Evolutionary conservation across 768 basidiomycete genomes (phyloP), one percentile per base, ranked within the genome.

Genomic region (Agaricus blazei): DNA sequence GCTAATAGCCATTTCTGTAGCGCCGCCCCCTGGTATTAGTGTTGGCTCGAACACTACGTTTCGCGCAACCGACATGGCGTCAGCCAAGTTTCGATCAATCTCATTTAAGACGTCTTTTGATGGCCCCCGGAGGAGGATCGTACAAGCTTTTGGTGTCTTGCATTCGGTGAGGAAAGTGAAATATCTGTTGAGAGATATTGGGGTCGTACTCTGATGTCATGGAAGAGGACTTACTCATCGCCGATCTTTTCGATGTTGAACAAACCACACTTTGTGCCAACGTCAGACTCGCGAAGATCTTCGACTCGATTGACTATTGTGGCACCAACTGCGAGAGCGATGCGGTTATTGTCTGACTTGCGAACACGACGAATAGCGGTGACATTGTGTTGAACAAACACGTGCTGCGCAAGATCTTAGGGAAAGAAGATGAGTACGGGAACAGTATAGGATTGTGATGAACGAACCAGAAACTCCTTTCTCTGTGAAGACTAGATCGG

Each of bases 61-160:
- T 26, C 96, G 86, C 2, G 96, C 96, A 53, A 98, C 95, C 37
- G 88, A 84, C 88, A 99, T 98, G 34, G 96, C 97, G 63, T 99
- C 97, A 1, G 93, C 93, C 29, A 98, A 81, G 71, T 98, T 99
- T 49, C 96, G 85, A 70, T 98, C 97, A 62, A 98, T 92, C 74
- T 98, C 97, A 70, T 98, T 97, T 48, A 99, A 78, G 63, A 98
- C 93, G 65, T 98, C 97, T 70, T 98, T 99, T 2, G 93, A 96
- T 0, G 97, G 97, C 1, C 97, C 95, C 41, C 96, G 93, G 12
- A 99, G 88, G 46, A 99, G 83, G 72, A 98, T 93, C 9, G 96
- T 98, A 80, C 97, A 98, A 0, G 96, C 97, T 74, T 97, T 96
- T 4, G 97, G 97, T 12, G 79, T 76, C 36, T 74, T 72, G 75